Evolutionary conservation across 1,284 basidiomycete species (phyloP).

Genomic region (Moesziomyces antarcticus): DNA sequence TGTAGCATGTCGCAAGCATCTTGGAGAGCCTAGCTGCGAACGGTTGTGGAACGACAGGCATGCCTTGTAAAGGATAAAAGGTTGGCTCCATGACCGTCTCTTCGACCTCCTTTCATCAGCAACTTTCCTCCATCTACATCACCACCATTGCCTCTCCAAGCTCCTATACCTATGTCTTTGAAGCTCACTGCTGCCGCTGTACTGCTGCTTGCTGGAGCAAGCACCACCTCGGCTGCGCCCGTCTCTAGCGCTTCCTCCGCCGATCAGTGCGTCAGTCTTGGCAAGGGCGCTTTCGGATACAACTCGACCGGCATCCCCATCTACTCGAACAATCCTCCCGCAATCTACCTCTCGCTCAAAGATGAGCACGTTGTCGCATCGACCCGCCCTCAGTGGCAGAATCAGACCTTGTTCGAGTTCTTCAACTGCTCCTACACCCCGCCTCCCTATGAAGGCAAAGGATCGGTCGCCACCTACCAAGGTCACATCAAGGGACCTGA

Average conservation of each 20-base stretch:
- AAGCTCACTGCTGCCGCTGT: no score
- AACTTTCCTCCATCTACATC: no score
- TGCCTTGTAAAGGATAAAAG: no score
- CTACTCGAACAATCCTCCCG: conserved; percentile 5
- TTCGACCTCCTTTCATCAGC: no score
- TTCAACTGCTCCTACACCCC: conserved; percentile 9
- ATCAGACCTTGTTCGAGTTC: conserved; percentile 13
- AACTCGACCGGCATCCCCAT: conserved; percentile 12
- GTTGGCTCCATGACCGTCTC: no score
- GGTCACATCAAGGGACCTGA: conserved; percentile 12
- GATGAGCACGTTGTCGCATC: conserved; percentile 1
- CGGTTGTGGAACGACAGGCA: no score
- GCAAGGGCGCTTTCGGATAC: conserved; percentile 16
- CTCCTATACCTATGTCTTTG: no score
- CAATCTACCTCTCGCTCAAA: conserved; percentile 1
- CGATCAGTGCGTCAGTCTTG: conserved; percentile 10
- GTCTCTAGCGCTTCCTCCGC: background rate
- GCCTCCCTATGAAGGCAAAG: background rate
- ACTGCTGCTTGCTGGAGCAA: no score
- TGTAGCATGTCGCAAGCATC: no score
- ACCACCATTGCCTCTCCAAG: no score
- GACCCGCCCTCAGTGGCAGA: background rate
- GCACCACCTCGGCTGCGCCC: conserved; percentile 2
- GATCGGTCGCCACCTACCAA: conserved; percentile 10
- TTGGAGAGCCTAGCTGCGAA: no score